A percentile compares a stretch with the other conserved stretches of the same genome.
Evolutionary conservation across 331 rosid species (phyloP).

Genomic region (Malus hybrid): DNA sequence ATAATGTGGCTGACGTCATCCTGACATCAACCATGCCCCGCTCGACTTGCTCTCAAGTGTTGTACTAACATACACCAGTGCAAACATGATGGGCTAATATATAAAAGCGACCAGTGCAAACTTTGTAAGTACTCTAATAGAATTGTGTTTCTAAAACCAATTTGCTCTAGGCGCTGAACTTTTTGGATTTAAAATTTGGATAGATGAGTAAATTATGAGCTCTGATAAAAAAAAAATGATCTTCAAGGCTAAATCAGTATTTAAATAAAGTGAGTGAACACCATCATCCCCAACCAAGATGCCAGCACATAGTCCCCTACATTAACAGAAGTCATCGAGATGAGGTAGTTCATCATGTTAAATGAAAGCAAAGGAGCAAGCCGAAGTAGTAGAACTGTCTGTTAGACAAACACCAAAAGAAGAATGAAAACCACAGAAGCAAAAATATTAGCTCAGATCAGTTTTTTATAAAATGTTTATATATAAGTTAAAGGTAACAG

Average conservation of each 20-base stretch:
- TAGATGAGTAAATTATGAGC: background rate
- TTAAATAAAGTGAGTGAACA: background rate
- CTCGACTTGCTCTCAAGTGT: background rate
- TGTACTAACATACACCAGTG: conserved; percentile 43
- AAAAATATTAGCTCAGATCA: too few species aligned
- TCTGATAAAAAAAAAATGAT: background rate
- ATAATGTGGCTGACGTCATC: too few species aligned
- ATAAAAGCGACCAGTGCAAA: background rate
- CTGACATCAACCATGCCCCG: too few species aligned
- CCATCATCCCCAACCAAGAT: conserved; percentile 61
- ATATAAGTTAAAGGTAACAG: too few species aligned
- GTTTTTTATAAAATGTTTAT: too few species aligned
- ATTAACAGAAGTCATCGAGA: conserved; percentile 37
- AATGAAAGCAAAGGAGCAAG: conserved; percentile 47
- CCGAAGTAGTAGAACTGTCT: conserved; percentile 45
- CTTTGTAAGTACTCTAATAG: background rate
- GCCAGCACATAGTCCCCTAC: conserved; percentile 45
- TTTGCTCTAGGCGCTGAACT: background rate
- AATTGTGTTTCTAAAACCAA: background rate
- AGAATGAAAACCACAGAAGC: background rate
- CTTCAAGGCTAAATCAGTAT: background rate
- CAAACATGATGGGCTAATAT: conserved; percentile 48
- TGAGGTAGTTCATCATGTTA: conserved; percentile 47
- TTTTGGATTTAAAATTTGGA: background rate
- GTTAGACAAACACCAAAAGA: conserved; percentile 7